A percentile compares a stretch with the other conserved stretches of the same genome.
Conservation (phyloP, 176 grass and related monocot genomes). For the Melocanna baccifera region DNA sequence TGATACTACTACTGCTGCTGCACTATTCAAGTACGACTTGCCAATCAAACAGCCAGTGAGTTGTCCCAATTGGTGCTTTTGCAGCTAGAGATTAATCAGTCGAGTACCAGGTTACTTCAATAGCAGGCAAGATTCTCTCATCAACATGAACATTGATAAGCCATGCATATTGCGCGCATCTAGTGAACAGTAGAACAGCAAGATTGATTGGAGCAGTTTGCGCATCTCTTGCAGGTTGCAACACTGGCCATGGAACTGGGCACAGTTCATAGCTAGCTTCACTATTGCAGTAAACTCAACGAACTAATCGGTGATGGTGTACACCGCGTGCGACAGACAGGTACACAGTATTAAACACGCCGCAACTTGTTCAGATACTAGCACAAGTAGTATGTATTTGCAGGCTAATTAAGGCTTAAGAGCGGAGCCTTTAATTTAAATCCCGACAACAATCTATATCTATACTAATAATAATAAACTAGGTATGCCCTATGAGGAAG, state of each 20-base stretch:
- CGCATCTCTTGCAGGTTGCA: constrained; percentile 13
- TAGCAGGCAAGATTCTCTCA: background rate
- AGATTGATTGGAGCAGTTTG: background rate
- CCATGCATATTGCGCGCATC: background rate
- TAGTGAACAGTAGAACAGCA: background rate
- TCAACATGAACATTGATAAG: background rate
- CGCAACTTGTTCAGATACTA: constrained; percentile 1
- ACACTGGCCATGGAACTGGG: background rate
- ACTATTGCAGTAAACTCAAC: background rate
- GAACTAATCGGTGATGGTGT: constrained; percentile 16
- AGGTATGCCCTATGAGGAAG: no score
- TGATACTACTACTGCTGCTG: background rate
- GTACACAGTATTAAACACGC: constrained; percentile 10
- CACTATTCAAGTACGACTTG: background rate
- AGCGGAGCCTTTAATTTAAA: background rate
- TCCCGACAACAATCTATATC: background rate
- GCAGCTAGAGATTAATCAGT: background rate
- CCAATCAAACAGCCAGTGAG: background rate
- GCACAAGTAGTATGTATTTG: background rate
- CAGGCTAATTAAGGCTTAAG: constrained; percentile 12
- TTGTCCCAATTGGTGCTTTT: background rate
- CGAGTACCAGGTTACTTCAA: background rate
- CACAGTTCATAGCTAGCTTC: background rate
- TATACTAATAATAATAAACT: no score
- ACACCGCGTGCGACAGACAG: background rate